Base-by-base conservation (phyloP, 2,329 filamentous ascomycete genomes). In the Apiospora pterosperma region DNA sequence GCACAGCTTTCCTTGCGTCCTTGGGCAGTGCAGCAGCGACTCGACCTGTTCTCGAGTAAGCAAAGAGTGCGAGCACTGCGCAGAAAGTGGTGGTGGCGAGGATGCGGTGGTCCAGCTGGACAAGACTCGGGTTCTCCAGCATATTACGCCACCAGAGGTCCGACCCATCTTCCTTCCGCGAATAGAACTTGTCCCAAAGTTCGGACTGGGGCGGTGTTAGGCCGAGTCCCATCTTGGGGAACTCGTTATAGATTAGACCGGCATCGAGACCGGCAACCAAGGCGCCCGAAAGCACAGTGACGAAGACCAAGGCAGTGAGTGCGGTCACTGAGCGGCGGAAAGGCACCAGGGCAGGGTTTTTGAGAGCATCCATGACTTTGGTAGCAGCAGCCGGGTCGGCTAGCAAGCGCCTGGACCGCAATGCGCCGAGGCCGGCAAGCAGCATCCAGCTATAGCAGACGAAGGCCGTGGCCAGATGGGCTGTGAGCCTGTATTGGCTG, bases 91-190 rank as follows among this genome's bases (percentile, higher is more conserved):
- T 93, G 59, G 90, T 92, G 65, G 96, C 96, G 39, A 98, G 85
- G 71, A 97, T 92, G 55, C 96, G 90, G 82, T 99, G 96, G 79
- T 99, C 92, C 55, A 99, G 87, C 80, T 99, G 96, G 2, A 98
- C 96, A 31, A 96, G 87, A 19, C 92, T 94, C 4, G 96, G 96
- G 80, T 99, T 99, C 82, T 98, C 96, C 38, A 98, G 89, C 84
- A 96, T 91, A 80, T 99, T 99, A 74, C 96, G 90, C 96, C 96
- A 99, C 88, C 91, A 93, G 21, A 98, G 82, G 74, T 99, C 96
- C 14, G 89, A 90, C 48, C 86, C 82, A 75, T 97, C 93, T 44
- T 90, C 84, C 65, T 85, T 87, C 72, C 93, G 91, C 65, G 89
- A 90, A 85, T 97, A 97, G 81, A 93, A 96, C 41, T 86, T 82